A percentile compares a stretch with the other conserved stretches of the same genome.
phyloP scores from a whole-genome alignment of 768 basidiomycete species.

The Dentipellis fragilis region DNA sequence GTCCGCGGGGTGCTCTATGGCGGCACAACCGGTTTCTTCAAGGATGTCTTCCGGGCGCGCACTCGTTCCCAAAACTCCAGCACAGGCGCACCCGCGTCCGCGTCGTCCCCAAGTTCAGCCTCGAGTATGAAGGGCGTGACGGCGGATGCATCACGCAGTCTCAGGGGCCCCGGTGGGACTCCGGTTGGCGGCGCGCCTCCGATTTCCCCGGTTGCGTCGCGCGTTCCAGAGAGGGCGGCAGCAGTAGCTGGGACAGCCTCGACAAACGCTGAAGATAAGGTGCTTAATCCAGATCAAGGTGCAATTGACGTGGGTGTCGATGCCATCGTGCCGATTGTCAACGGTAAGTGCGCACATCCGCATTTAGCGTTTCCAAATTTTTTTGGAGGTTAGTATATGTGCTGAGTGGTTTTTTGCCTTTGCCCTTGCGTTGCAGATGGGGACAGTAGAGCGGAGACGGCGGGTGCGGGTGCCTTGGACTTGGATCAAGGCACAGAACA shows the following conservation, averaged over 20 bases:
- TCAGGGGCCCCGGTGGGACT: neutral
- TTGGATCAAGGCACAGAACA: no score
- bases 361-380: no score
- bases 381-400: no score
- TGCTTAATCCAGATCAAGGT: no score
- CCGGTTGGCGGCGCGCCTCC: neutral
- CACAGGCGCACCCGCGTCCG: neutral
- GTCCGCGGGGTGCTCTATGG: constrained; percentile 8
- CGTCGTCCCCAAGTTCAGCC: neutral
- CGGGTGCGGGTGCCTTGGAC: no score
- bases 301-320: no score
- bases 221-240: neutral
- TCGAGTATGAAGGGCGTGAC: neutral
- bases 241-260: neutral
- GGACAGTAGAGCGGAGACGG: no score
- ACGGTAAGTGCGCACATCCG: no score
- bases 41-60: constrained; percentile 5
- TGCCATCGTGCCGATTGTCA: no score
- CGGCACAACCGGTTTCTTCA: constrained; percentile 7
- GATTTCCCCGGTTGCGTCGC: neutral
- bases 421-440: no score
- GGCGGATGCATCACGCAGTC: neutral
- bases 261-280: no score
- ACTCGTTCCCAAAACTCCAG: neutral
- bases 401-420: no score